Evolutionary conservation across 441 rosid genomes (phyloP), one percentile per base, ranked within the genome.

Genomic region (Populus trichocarpa): DNA sequence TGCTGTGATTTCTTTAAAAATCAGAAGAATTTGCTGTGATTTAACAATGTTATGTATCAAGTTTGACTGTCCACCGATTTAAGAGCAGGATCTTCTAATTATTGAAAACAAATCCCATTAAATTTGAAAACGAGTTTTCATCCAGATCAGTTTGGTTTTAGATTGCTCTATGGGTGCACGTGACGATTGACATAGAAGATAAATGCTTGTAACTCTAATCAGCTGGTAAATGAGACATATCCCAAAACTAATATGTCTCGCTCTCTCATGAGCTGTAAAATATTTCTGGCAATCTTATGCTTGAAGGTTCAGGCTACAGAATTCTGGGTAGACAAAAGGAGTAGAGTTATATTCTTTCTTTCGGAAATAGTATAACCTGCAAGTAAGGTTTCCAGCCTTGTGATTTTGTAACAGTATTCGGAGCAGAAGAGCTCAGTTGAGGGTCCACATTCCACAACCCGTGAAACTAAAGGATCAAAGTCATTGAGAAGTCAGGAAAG

Each of bases 341-440:
- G 77, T 40, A 6, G 59, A 71, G 26, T 42, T 71, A 14, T 13
- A 14, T 30, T 75, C 68, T 80, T 71, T 25, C 32, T 50, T 36
- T n/a, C 20, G 76, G 36, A 36, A 28, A 32, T 33, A 75, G 72
- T 66, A 57, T 76, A 36, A 69, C 53, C 76, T 80, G 77, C 74
- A 76, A 80, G 80, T 66, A 72, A 80, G 73, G 70, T 67, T 38
- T 75, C 38, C 5, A 12, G 74, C 30, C 59, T 8, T 64, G 75
- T 46, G n/a, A 25, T 16, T 65, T 26, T 65, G 30, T 12, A 4
- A 22, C 69, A 25, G 33, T 65, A 11, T 4, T 4, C 53, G 9
- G 35, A 67, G 66, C 2, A 22, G 23, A 1, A 16, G 42, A 63
- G n/a, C 36, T 33, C 50, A 70, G 65, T 65, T 11, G 73, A 36